Conservation (phyloP, 805 yeast genomes). For the Monosporozyma unispora region DNA sequence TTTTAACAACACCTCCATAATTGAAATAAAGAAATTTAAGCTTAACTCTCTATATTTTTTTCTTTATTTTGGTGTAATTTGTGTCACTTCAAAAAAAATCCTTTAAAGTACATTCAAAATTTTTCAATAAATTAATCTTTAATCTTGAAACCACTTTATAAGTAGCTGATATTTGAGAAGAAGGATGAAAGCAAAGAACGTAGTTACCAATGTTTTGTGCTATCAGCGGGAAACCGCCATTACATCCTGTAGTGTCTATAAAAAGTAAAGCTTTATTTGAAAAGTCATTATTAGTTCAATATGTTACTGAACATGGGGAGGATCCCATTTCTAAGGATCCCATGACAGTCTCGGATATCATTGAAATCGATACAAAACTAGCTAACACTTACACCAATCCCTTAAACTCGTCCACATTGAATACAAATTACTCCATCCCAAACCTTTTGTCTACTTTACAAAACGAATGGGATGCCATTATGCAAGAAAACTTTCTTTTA, state of each 20-base stretch:
- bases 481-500: conserved; percentile 68
- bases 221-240: conserved; percentile 62
- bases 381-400: conserved; percentile 5
- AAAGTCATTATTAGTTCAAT: conserved; percentile 46
- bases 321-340: conserved; percentile 74
- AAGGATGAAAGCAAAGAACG: neutral
- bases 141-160: neutral
- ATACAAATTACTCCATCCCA: conserved; percentile 48
- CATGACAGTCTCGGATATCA: conserved; percentile 47
- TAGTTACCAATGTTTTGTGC: conserved; percentile 24
- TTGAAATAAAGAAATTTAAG: too few species aligned
- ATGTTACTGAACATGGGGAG: conserved; percentile 51
- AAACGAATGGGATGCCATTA: conserved; percentile 82
- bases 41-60: neutral
- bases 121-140: neutral
- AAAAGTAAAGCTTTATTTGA: conserved; percentile 68
- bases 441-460: conserved; percentile 66
- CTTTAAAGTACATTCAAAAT: neutral
- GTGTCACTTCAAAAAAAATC: neutral
- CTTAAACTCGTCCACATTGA: conserved; percentile 39
- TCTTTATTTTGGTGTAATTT: neutral
- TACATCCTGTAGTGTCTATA: conserved; percentile 69
- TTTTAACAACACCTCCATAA: too few species aligned
- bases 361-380: conserved; percentile 19
- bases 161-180: neutral